Base-by-base conservation (phyloP, 2,329 filamentous ascomycete species). In the Fusarium secorum region DNA sequence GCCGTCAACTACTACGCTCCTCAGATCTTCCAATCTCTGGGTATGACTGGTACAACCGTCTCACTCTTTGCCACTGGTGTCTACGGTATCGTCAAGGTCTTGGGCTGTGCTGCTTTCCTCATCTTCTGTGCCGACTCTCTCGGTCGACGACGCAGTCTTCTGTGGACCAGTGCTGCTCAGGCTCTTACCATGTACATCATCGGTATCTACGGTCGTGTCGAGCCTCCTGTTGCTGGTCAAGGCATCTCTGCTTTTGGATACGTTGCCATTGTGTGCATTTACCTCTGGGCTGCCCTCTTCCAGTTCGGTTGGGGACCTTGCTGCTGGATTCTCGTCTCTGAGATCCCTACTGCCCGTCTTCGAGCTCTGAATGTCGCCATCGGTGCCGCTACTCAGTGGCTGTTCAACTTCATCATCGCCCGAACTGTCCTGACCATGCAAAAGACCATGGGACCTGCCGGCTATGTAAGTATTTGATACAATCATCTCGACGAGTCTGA, bases 321-420 rank as follows among this genome's bases (percentile, higher is more conserved):
- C 35, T 91, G 89, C 81, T 93, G 91, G 90, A 91, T 92, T 75
- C 89, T 92, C 74, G 87, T 91, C 6, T 79, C 78, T 30, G 91
- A 93, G 79, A 93, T 93, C 63, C 90, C 90, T 0, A 89, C 89
- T 11, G 89, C 89, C 0, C 84, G 91, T 36, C 83, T 93, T 11
- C 83, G 91, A 60, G 88, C 88, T 22, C 81, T 91, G 71, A 93
- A 92, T 74, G 90, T 93, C 11, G 86, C 90, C 4, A 83, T 93
- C 49, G 90, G 86, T 1, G 90, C 91, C 1, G 89, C 88, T 3
- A 91, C 89, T 0, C 90, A 93, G 75, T 92, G 90, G 90, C 79
- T 93, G 8, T 93, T 93, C 79, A 93, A 93, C 77, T 91, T 93
- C 66, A 87, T 92, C 14, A 89, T 93, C 61, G 90, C 91, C 7